phyloP scores from a whole-genome alignment of 306 rosid species.

The Biancaea sappan region DNA sequence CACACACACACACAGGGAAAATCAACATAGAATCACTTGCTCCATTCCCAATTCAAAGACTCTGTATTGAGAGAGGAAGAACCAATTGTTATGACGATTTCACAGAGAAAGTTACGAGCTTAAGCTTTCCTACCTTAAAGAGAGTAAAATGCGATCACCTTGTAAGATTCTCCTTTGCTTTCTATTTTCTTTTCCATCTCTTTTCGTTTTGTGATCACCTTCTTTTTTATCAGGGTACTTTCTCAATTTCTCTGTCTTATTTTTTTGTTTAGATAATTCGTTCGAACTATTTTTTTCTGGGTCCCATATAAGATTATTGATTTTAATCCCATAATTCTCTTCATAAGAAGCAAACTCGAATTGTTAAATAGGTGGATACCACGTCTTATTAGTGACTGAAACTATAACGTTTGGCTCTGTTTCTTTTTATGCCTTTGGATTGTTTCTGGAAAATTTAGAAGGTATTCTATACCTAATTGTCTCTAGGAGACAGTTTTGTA shows the following conservation, averaged over 20 bases:
- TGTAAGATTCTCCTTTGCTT: constrained; percentile 57
- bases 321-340: no score
- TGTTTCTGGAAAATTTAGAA: constrained; percentile 10
- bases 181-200: not conserved
- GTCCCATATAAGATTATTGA: no score
- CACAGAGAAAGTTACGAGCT: not conserved
- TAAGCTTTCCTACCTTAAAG: constrained; percentile 71
- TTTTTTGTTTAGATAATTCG: no score
- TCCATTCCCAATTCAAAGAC: constrained; percentile 51
- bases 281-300: no score
- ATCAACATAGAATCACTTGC: constrained; percentile 62
- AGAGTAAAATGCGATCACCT: constrained; percentile 56
- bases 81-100: not conserved
- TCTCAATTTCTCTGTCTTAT: no score
- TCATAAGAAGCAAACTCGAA: no score
- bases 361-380: no score
- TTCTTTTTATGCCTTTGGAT: constrained; percentile 10
- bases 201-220: constrained; percentile 22
- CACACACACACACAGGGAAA: no score
- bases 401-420: not conserved
- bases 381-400: no score
- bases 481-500: not conserved
- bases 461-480: constrained; percentile 24
- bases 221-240: constrained; percentile 35
- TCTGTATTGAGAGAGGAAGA: constrained; percentile 19